These are phyloP conservation scores for Aphanomyces invadans DNA, from an alignment of 352 stramenopile species.

Conservation along the genomic window DNA sequence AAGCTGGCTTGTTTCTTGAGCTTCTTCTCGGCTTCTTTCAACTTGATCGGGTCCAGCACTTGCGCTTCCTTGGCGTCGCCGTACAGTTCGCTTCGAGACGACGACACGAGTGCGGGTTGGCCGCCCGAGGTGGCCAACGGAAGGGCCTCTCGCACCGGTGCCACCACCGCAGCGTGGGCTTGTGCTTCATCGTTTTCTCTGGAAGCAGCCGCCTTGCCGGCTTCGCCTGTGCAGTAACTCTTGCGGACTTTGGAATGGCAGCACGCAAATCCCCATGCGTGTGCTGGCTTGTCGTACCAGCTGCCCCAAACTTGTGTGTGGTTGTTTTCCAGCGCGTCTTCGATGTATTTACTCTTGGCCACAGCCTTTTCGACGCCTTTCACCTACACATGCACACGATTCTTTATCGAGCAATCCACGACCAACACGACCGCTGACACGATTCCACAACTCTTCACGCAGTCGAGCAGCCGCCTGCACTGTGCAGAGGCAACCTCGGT, in stretches of 20 bases:
- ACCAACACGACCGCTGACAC: too few relatives aligned
- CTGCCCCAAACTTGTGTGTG: conserved; percentile 96
- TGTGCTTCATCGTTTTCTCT: conserved; percentile 14
- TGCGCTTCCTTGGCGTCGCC: conserved; percentile 73
- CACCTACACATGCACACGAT: conserved; percentile 21
- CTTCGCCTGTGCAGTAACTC: conserved; percentile 93
- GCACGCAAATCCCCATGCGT: conserved; percentile 96
- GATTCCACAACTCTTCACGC: too few relatives aligned
- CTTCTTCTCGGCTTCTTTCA: conserved; percentile 78
- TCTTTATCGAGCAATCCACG: neutral
- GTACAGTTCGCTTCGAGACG: conserved; percentile 80
- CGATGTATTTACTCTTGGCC: conserved; percentile 95
- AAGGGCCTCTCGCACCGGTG: conserved; percentile 10
- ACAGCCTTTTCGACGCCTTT: conserved; percentile 69
- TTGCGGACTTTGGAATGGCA: conserved; percentile 93
- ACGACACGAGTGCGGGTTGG: conserved; percentile 30
- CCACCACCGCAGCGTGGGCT: conserved; percentile 23
- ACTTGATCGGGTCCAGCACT: conserved; percentile 70
- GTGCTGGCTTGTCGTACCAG: conserved; percentile 93
- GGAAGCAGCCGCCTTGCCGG: conserved; percentile 74
- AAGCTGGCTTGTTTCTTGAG: conserved; percentile 29
- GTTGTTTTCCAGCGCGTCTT: conserved; percentile 95
- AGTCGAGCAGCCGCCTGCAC: too few relatives aligned
- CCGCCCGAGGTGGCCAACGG: conserved; percentile 19
- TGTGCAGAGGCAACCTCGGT: too few relatives aligned